Percentiles rank a stretch among this genome's conserved stretches.
Evolutionary conservation across 176 grass and related monocot genomes (phyloP).

Genomic region (Carex kokanica): DNA sequence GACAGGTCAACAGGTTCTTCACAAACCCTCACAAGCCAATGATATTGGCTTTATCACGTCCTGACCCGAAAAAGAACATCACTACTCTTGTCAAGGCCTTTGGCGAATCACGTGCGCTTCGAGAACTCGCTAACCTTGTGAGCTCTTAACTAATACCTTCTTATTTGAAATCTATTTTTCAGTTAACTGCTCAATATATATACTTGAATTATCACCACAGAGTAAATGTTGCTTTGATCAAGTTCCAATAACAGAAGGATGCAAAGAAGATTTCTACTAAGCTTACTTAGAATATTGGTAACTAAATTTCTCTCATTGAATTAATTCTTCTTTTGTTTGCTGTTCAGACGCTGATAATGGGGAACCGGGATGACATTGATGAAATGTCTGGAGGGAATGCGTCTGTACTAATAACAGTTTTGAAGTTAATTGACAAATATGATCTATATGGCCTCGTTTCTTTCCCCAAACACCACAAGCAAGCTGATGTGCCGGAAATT

Average conservation of each 20-base stretch:
- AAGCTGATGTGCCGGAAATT: constrained; percentile 89
- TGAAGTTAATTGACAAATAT: constrained; percentile 95
- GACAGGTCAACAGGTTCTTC: constrained; percentile 78
- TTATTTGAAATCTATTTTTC: constrained; percentile 8
- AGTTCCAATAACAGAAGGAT: background rate
- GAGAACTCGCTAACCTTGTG: constrained; percentile 96
- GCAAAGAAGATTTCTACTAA: background rate
- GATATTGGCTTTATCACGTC: constrained; percentile 83
- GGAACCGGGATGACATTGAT: constrained; percentile 94
- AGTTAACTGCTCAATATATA: background rate
- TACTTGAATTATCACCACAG: background rate
- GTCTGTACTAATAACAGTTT: constrained; percentile 67
- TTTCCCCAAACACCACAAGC: constrained; percentile 96
- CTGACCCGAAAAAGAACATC: constrained; percentile 95
- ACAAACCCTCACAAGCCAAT: constrained; percentile 97
- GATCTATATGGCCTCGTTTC: constrained; percentile 90
- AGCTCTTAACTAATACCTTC: constrained; percentile 29
- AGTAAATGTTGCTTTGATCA: background rate
- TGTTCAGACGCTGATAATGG: constrained; percentile 83
- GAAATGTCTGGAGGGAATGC: constrained; percentile 79
- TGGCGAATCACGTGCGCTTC: constrained; percentile 81
- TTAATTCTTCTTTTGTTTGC: background rate
- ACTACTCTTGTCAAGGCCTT: constrained; percentile 94
- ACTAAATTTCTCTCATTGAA: background rate
- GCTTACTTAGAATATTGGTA: background rate